Evolutionary conservation across 1,284 basidiomycete genomes (phyloP).

Genomic region (Apiotrichum domesticum): DNA sequence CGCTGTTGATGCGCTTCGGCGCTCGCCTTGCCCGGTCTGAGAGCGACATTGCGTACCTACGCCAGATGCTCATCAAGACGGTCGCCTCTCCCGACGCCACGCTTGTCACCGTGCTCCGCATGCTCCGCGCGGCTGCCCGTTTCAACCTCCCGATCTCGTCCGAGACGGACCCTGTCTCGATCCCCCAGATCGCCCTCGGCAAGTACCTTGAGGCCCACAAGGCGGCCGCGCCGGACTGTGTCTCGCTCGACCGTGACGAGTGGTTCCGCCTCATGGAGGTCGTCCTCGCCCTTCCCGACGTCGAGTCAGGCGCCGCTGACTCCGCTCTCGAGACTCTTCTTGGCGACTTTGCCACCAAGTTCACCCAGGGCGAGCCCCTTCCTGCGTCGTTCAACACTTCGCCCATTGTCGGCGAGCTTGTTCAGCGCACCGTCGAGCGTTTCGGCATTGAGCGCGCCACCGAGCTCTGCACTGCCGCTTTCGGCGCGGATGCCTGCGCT

Average conservation of each 20-base stretch:
- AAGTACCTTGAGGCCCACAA: slow-evolving; percentile 17
- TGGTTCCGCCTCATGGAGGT: slow-evolving; percentile 18
- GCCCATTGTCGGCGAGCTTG: slow-evolving; percentile 43
- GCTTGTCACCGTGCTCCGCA: slow-evolving; percentile 9
- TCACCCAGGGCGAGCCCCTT: slow-evolving; percentile 22
- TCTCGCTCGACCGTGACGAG: slow-evolving; percentile 1
- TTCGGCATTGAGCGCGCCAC: slow-evolving; percentile 40
- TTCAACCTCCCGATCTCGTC: slow-evolving; percentile 9
- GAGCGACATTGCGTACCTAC: neutral
- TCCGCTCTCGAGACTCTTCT: slow-evolving; percentile 54
- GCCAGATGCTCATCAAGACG: neutral
- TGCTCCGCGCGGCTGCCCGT: slow-evolving; percentile 13
- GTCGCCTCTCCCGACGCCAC: slow-evolving; percentile 7
- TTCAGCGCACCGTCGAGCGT: slow-evolving; percentile 12
- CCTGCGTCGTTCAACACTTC: slow-evolving; percentile 31
- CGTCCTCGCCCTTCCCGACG: slow-evolving; percentile 2
- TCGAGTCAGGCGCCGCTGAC: slow-evolving; percentile 24
- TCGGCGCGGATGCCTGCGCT: slow-evolving; percentile 18
- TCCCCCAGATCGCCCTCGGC: slow-evolving; percentile 18
- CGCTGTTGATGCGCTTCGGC: slow-evolving; percentile 1
- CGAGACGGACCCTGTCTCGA: neutral
- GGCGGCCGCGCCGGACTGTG: neutral
- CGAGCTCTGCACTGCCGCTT: slow-evolving; percentile 16
- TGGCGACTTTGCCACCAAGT: slow-evolving; percentile 39
- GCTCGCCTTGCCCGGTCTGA: neutral